A percentile compares a stretch with the other conserved stretches of the same genome.
Conservation (phyloP, 2,329 filamentous ascomycete genomes). For the Clarireedia monteithiana region DNA sequence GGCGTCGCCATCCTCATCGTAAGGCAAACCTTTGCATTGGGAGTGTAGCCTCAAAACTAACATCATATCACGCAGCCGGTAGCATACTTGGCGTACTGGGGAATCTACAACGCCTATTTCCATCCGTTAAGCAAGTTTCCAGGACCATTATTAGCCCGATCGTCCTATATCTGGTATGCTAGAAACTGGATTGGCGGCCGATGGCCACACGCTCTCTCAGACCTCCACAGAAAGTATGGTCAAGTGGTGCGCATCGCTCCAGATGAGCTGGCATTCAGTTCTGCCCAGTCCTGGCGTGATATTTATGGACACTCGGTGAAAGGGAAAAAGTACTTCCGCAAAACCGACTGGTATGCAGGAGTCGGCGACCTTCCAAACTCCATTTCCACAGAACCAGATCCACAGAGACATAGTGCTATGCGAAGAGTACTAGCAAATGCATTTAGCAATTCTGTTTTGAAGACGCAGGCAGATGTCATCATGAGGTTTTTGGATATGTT, state of each 20-base stretch:
- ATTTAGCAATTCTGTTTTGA: conserved; percentile 1
- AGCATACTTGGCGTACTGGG: background rate
- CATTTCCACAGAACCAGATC: conserved; percentile 1
- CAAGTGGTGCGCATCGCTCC: background rate
- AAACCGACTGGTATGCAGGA: conserved; percentile 5
- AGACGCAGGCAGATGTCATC: conserved; percentile 1
- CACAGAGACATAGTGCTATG: background rate
- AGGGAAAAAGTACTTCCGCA: conserved; percentile 1
- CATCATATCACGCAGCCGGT: background rate
- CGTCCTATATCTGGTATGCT: conserved; percentile 5
- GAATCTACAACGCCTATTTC: conserved; percentile 5
- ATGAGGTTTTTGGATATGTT: conserved; percentile 2
- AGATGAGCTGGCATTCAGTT: conserved; percentile 4
- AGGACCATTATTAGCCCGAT: background rate
- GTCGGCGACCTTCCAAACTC: background rate
- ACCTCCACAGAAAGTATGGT: conserved; percentile 1
- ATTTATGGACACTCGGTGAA: conserved; percentile 5
- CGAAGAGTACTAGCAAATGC: conserved; percentile 2
- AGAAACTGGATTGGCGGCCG: conserved; percentile 1
- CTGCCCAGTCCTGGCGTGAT: conserved; percentile 2
- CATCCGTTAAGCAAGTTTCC: conserved; percentile 8
- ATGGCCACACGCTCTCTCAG: background rate
- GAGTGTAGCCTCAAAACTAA: background rate
- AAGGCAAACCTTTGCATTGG: background rate
- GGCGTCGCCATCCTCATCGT: background rate